Percentiles rank a stretch among this genome's conserved stretches.
These are phyloP conservation scores for Pythium aphanidermatum DNA, from an alignment of 352 stramenopile genomes.

Conservation along the genomic window DNA sequence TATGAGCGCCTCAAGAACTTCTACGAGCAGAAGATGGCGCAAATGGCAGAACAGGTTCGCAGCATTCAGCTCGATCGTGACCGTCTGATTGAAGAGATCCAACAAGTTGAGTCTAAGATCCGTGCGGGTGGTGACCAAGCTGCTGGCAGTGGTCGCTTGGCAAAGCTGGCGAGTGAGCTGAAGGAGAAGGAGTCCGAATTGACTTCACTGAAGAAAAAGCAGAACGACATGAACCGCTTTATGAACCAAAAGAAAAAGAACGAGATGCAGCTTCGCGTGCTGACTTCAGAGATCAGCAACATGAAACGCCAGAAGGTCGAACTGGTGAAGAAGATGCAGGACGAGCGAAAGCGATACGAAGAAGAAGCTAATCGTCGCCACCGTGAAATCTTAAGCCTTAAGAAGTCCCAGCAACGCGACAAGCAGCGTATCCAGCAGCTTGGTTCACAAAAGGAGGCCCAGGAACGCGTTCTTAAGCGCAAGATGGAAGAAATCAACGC, in stretches of 20 bases:
- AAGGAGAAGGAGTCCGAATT: slow-evolving; percentile 77
- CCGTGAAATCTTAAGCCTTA: slow-evolving; percentile 74
- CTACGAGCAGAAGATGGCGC: slow-evolving; percentile 78
- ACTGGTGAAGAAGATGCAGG: slow-evolving; percentile 82
- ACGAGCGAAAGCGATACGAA: slow-evolving; percentile 79
- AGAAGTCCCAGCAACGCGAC: slow-evolving; percentile 74
- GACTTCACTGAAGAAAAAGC: slow-evolving; percentile 65
- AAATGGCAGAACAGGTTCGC: slow-evolving; percentile 76
- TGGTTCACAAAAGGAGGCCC: slow-evolving; percentile 75
- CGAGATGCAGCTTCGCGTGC: slow-evolving; percentile 74
- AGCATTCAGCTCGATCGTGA: slow-evolving; percentile 59
- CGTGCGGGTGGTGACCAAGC: slow-evolving; percentile 43
- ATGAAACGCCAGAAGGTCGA: slow-evolving; percentile 90
- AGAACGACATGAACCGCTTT: slow-evolving; percentile 78
- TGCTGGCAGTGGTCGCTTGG: slow-evolving; percentile 42
- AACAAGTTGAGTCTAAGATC: slow-evolving; percentile 62
- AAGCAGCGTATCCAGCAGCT: slow-evolving; percentile 81
- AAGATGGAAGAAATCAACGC: slow-evolving; percentile 85
- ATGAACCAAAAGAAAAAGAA: slow-evolving; percentile 85
- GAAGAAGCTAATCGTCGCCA: slow-evolving; percentile 72
- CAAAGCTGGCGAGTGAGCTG: slow-evolving; percentile 68
- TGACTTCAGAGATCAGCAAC: slow-evolving; percentile 75
- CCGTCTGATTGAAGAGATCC: slow-evolving; percentile 70
- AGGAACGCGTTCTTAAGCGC: slow-evolving; percentile 81
- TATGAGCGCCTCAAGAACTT: slow-evolving; percentile 80